Conservation (phyloP, 1,284 basidiomycete genomes). For the Rhizoctonia solani region DNA sequence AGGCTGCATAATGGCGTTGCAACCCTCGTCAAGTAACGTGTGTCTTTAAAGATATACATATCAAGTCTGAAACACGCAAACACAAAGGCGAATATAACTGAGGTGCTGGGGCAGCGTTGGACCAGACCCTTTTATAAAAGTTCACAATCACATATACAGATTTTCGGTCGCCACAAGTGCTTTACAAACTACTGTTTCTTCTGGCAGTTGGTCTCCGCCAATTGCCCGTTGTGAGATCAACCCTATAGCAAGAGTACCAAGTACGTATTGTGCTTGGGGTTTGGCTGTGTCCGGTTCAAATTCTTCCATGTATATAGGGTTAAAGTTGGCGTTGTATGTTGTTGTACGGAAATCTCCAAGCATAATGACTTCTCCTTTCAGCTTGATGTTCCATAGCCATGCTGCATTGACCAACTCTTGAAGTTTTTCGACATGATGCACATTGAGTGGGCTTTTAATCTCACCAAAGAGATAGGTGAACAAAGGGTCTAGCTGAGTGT, state of each 20-base stretch:
- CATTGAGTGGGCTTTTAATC: neutral
- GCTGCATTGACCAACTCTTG: neutral
- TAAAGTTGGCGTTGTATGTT: neutral
- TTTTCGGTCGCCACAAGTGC: neutral
- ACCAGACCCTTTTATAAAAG: neutral
- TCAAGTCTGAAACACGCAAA: too few species aligned
- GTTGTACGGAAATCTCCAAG: slow-evolving; percentile 15
- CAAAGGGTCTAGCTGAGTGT: neutral
- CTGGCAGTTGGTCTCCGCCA: neutral
- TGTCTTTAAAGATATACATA: too few species aligned
- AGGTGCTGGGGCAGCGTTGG: too few species aligned
- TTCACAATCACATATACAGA: neutral
- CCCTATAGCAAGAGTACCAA: slow-evolving; percentile 17
- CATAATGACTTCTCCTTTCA: slow-evolving; percentile 21
- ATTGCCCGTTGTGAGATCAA: slow-evolving; percentile 17
- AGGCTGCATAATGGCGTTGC: too few species aligned
- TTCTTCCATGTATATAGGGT: slow-evolving; percentile 5
- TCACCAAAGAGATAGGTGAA: neutral
- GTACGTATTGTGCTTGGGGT: neutral
- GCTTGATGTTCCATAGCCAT: slow-evolving; percentile 22
- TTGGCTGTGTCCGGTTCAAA: slow-evolving; percentile 2
- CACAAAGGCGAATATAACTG: too few species aligned
- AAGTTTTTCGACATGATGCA: neutral
- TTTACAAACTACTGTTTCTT: slow-evolving; percentile 18
- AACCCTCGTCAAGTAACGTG: too few species aligned